A percentile compares a stretch with the other conserved stretches of the same genome.
phyloP scores from a whole-genome alignment of 495 filamentous ascomycete species.

The Jackrogersella minutella region DNA sequence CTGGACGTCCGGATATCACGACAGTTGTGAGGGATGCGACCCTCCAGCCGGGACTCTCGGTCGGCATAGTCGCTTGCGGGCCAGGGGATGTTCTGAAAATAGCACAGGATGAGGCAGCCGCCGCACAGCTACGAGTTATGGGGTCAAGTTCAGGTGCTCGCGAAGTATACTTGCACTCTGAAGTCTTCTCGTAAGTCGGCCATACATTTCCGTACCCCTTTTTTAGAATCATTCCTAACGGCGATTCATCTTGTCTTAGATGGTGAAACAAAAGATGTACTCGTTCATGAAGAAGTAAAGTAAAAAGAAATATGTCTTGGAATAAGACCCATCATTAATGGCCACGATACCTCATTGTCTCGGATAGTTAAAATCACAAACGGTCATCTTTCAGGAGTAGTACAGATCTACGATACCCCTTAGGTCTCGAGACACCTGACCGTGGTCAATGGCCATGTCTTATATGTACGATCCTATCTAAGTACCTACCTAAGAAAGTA shows the following conservation, averaged over 20 bases:
- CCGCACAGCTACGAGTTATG: conserved; percentile 53
- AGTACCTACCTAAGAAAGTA: background rate
- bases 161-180: conserved; percentile 62
- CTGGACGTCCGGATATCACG: conserved; percentile 50
- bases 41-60: conserved; percentile 35
- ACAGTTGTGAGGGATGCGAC: conserved; percentile 44
- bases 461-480: background rate
- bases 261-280: conserved; percentile 3
- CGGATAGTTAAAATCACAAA: background rate
- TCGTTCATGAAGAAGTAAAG: no score
- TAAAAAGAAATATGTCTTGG: background rate
- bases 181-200: conserved; percentile 58
- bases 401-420: background rate
- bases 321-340: background rate
- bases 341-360: background rate
- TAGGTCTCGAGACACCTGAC: background rate
- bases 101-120: conserved; percentile 58
- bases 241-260: background rate
- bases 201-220: background rate
- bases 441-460: background rate
- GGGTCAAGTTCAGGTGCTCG: conserved; percentile 43
- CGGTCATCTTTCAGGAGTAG: background rate
- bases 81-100: conserved; percentile 60
- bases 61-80: conserved; percentile 61
- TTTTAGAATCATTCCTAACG: background rate